Conservation (phyloP, 2,329 filamentous ascomycete genomes). For the Boeremia exigua region DNA sequence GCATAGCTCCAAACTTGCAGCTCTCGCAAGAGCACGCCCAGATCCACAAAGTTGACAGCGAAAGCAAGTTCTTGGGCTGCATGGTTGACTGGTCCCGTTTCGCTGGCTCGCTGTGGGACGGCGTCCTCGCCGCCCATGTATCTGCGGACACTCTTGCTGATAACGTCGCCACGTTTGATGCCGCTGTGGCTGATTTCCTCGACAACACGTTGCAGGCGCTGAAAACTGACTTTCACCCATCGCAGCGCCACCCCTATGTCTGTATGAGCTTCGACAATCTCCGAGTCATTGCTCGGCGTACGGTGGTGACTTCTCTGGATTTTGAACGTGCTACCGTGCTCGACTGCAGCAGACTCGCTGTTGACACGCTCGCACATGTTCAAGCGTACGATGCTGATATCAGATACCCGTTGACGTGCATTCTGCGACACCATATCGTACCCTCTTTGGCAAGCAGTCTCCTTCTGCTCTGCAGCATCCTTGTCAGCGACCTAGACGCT, state of each 20-base stretch:
- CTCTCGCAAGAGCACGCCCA: neutral
- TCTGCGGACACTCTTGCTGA: slow-evolving; percentile 3
- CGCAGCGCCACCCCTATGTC: slow-evolving; percentile 11
- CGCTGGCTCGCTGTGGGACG: slow-evolving; percentile 33
- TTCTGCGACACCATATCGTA: neutral
- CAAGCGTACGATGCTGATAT: slow-evolving; percentile 13
- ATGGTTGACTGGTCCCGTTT: slow-evolving; percentile 36
- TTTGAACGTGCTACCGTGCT: slow-evolving; percentile 22
- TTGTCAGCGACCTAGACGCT: slow-evolving; percentile 20
- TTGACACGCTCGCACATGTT: slow-evolving; percentile 23
- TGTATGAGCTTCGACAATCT: slow-evolving; percentile 30
- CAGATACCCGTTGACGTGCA: slow-evolving; percentile 13
- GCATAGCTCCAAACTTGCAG: neutral
- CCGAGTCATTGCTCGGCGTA: slow-evolving; percentile 32
- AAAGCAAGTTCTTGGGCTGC: slow-evolving; percentile 22
- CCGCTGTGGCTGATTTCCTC: slow-evolving; percentile 15
- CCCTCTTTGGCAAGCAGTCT: slow-evolving; percentile 24
- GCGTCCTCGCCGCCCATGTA: slow-evolving; percentile 18
- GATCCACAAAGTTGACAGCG: neutral
- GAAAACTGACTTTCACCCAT: neutral
- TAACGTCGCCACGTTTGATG: slow-evolving; percentile 19
- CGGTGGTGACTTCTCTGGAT: slow-evolving; percentile 31
- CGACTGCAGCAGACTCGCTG: slow-evolving; percentile 25
- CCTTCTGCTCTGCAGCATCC: slow-evolving; percentile 27
- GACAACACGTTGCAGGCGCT: neutral